Conservation (phyloP, 352 stramenopile species). For the Globisporangium iwayamae region DNA sequence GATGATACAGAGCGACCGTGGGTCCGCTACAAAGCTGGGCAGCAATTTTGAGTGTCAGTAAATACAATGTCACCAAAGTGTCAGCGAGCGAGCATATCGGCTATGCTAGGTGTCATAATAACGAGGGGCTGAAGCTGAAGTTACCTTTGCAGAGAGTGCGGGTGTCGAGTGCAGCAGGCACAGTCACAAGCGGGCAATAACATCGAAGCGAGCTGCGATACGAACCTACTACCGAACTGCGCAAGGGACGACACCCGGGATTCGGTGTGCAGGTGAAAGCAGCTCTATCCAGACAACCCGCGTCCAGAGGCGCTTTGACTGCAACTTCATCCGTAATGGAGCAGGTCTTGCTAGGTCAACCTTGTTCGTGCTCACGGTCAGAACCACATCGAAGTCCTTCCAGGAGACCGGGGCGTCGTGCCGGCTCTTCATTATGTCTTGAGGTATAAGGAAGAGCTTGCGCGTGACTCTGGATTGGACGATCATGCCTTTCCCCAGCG, state of each 20-base stretch:
- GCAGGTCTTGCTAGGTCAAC: not conserved
- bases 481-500: not conserved
- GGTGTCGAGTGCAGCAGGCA: not conserved
- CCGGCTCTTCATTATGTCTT: not conserved
- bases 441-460: not conserved
- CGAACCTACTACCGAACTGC: not conserved
- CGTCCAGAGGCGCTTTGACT: not conserved
- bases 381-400: not conserved
- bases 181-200: too few species aligned
- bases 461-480: constrained; percentile 2
- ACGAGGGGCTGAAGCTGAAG: not conserved
- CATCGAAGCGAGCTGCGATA: not conserved
- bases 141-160: not conserved
- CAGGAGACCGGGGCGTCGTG: not conserved
- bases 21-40: not conserved
- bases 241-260: too few species aligned
- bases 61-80: not conserved
- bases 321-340: not conserved
- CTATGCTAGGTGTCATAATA: not conserved
- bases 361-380: not conserved
- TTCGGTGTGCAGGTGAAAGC: too few species aligned
- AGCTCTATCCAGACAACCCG: too few species aligned
- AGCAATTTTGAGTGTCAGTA: not conserved
- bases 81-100: not conserved
- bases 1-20: not conserved